Evolutionary conservation across 78 protist species (phyloP), one percentile per base, ranked within the genome.

Genomic region (Fonticula alba): DNA sequence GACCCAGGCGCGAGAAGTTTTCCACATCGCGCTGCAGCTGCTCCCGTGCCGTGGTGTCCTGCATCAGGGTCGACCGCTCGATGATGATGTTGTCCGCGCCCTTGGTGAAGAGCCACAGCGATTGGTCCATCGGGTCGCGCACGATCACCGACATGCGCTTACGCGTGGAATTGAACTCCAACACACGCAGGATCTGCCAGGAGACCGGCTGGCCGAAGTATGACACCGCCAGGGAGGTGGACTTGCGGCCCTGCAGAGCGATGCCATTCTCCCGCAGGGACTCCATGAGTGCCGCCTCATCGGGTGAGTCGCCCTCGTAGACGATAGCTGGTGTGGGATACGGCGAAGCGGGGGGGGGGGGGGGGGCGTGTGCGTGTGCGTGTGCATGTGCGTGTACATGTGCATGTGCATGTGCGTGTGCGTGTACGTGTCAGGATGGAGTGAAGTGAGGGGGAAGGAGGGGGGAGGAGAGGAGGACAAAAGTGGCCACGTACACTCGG

Each of bases 31-130:
- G 35, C 13, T 54, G 11, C 36, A 17, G 41, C 35, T 7, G 2
- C 15, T 15, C 20, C 60, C 3, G n/a, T 35, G 2, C n/a, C n/a
- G n/a, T 2, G 32, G 14, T 14, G 41, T 29, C 20, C 36, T 24
- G 5, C 36, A 15, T 2, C 60, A 15, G 26, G 10, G 19, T 2
- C 43, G 9, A 47, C 1, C 27, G 69, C 27, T 7, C 59, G 35
- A 57, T 32, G 19, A 88, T 73, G 19, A 73, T 59, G 3, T 71
- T 37, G 75, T 88, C 95, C 4, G 95, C 95, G 59, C 95, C 95
- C 71, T 88, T 88, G 46, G 60, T 32, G 49, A 59, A 80, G 11
- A 87, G 33, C 13, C 33, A 3, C 13, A 69, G 19, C 24, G 55
- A 3, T 7, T 38, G 15, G 27, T 64, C 77, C 26, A 53, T 20